These are phyloP conservation scores for Linnemannia elongata DNA, from an alignment of 192 early-diverging fungal species.

Conservation along the genomic window DNA sequence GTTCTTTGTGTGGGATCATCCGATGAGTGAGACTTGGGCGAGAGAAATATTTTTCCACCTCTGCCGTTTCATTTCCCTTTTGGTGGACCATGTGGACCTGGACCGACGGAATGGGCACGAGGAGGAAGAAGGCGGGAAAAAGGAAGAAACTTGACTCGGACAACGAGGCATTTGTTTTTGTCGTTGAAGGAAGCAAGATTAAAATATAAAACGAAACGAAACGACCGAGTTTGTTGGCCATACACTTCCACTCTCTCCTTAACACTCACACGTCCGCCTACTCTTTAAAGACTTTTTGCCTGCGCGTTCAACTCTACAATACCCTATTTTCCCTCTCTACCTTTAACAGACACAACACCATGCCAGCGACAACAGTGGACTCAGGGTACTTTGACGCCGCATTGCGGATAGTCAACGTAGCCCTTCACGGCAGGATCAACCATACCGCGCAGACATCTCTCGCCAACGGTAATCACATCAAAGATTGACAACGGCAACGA, in stretches of 20 bases:
- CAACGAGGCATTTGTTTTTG: too few relatives aligned
- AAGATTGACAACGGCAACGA: neutral
- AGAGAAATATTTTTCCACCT: neutral
- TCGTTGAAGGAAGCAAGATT: too few relatives aligned
- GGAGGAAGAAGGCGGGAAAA: neutral
- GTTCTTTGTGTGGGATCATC: neutral
- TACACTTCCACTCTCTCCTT: neutral
- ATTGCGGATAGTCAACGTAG: conserved; percentile 1
- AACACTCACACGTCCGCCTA: neutral
- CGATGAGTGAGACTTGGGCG: neutral
- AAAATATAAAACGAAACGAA: neutral
- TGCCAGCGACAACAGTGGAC: neutral
- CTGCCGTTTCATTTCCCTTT: neutral
- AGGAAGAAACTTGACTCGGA: neutral
- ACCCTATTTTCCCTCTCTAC: neutral
- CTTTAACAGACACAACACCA: neutral
- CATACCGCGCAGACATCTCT: conserved; percentile 29
- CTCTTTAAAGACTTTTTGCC: neutral
- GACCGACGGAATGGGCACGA: neutral
- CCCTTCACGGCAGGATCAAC: conserved; percentile 25
- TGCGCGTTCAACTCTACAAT: neutral
- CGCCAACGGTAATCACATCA: conserved; percentile 24
- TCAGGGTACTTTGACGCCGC: neutral
- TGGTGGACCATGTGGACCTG: neutral
- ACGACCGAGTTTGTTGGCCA: neutral